A percentile compares a stretch with the other conserved stretches of the same genome.
Evolutionary conservation across 371 early-diverging fungal species (phyloP).

Genomic region (Zychaea mexicana): DNA sequence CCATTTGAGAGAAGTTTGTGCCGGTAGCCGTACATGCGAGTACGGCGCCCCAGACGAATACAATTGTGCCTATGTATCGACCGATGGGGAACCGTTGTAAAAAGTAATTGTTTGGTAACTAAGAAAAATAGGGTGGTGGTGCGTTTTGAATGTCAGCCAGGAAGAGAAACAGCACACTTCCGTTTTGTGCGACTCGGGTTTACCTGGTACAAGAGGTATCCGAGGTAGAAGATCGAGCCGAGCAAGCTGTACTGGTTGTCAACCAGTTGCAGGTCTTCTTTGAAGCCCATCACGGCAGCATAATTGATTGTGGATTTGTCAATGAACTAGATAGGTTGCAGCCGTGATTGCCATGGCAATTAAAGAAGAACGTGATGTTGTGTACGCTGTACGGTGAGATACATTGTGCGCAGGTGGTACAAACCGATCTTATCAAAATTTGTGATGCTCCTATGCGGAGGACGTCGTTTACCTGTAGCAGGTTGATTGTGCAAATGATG

Average conservation of each 20-base stretch:
- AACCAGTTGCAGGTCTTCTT: constrained; percentile 25
- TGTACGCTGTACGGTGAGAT: too few relatives aligned
- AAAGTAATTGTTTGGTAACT: constrained; percentile 47
- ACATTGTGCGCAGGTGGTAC: neutral
- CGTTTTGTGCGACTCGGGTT: neutral
- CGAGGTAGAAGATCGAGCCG: constrained; percentile 43
- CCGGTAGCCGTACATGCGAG: constrained; percentile 26
- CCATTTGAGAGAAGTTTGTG: constrained; percentile 33
- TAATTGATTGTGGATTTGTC: too few relatives aligned
- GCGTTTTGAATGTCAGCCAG: neutral
- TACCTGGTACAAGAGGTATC: constrained; percentile 43
- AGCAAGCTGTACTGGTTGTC: constrained; percentile 36
- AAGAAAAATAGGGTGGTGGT: too few relatives aligned
- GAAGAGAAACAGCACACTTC: neutral
- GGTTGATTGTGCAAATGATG: constrained; percentile 36
- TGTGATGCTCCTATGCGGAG: too few relatives aligned
- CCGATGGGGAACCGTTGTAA: constrained; percentile 38
- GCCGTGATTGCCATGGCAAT: too few relatives aligned
- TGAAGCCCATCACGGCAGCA: constrained; percentile 23
- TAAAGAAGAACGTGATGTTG: too few relatives aligned
- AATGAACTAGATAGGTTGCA: too few relatives aligned
- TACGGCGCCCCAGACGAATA: constrained; percentile 39
- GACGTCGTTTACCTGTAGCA: constrained; percentile 50
- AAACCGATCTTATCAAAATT: neutral
- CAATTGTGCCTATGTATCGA: constrained; percentile 35